These are phyloP conservation scores for Cryptosporidium xiaoi DNA, from an alignment of 169 alveolate species.

Conservation along the genomic window DNA sequence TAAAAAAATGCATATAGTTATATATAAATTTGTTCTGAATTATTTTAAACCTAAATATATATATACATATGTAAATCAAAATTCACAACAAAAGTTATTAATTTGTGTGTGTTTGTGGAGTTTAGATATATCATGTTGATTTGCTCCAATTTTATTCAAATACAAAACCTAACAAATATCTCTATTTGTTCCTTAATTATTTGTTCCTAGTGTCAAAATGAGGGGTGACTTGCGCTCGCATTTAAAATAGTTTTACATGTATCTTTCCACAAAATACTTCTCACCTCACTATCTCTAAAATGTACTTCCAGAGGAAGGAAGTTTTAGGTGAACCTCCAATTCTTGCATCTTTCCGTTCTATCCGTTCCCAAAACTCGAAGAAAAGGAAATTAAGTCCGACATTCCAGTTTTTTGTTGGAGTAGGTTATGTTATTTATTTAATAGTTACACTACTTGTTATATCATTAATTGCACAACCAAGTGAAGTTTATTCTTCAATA, in stretches of 20 bases:
- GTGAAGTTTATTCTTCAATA: slow-evolving; percentile 40
- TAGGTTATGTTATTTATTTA: slow-evolving; percentile 54
- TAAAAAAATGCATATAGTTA: too few species aligned
- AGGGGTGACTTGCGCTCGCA: slow-evolving; percentile 42
- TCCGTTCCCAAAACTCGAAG: slow-evolving; percentile 18
- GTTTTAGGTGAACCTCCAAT: slow-evolving; percentile 50
- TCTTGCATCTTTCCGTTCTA: slow-evolving; percentile 48
- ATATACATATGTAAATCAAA: too few species aligned
- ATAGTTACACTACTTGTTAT: slow-evolving; percentile 36
- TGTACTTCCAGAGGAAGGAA: slow-evolving; percentile 54
- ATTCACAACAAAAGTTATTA: too few species aligned
- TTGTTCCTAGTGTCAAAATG: background rate
- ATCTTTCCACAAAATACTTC: background rate
- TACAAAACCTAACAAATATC: too few species aligned
- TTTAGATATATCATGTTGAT: too few species aligned
- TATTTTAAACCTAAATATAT: too few species aligned
- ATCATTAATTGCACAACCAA: slow-evolving; percentile 47
- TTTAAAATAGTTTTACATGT: slow-evolving; percentile 20
- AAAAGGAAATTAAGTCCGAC: slow-evolving; percentile 54
- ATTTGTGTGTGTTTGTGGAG: too few species aligned
- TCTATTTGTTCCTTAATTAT: background rate
- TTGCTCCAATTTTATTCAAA: too few species aligned
- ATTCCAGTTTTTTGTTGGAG: slow-evolving; percentile 67
- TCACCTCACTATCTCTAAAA: background rate
- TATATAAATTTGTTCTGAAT: too few species aligned